Conservation (phyloP, 2,329 filamentous ascomycete genomes). For the Pestalotiopsis sp. region DNA sequence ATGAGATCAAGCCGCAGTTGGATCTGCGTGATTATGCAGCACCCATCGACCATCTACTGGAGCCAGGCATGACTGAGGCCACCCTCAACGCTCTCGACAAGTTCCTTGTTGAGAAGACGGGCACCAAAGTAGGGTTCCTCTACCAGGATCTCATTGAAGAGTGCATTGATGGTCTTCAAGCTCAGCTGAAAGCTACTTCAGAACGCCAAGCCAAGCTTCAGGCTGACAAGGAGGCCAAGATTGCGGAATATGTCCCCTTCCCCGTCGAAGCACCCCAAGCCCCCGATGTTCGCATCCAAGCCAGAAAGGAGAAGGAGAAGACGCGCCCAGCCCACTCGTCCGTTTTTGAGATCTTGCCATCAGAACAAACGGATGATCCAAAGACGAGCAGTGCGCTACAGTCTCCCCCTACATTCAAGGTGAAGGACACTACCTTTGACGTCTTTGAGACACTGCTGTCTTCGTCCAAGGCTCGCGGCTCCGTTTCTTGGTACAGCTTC, state of each 20-base stretch:
- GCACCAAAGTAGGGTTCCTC: constrained; percentile 42
- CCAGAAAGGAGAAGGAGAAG: constrained; percentile 45
- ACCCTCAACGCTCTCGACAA: constrained; percentile 40
- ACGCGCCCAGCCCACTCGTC: constrained; percentile 42
- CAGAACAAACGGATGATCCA: not conserved
- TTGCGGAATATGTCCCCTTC: constrained; percentile 22
- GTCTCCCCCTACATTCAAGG: constrained; percentile 31
- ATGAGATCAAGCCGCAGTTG: constrained; percentile 38
- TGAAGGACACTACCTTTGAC: constrained; percentile 38
- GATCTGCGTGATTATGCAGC: constrained; percentile 42
- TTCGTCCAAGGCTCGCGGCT: constrained; percentile 30
- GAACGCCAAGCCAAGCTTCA: constrained; percentile 12
- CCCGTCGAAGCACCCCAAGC: constrained; percentile 21
- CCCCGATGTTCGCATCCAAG: constrained; percentile 30
- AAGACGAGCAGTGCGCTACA: not conserved
- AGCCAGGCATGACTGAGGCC: constrained; percentile 39
- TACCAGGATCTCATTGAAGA: constrained; percentile 47
- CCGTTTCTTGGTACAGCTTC: constrained; percentile 40
- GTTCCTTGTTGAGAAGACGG: constrained; percentile 40
- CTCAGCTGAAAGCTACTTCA: constrained; percentile 25
- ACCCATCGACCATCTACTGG: constrained; percentile 44
- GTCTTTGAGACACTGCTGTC: constrained; percentile 41
- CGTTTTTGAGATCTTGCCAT: constrained; percentile 32
- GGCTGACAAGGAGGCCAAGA: not conserved
- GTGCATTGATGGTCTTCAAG: constrained; percentile 36